Evolutionary conservation across 1,284 basidiomycete genomes (phyloP).

Genomic region (Lentinula novae-zelandiae): DNA sequence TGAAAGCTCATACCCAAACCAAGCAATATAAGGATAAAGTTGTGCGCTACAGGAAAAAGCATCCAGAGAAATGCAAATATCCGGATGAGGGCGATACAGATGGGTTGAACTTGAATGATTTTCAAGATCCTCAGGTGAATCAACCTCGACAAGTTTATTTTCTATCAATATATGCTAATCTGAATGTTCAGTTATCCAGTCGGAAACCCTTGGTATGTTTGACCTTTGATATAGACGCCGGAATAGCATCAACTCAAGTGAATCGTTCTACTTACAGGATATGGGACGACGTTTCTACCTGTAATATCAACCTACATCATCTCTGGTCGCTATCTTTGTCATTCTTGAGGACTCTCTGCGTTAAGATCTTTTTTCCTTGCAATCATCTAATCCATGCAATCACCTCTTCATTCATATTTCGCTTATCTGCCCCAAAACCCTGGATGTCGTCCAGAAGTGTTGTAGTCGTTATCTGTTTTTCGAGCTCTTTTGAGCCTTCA

Average conservation of each 20-base stretch:
- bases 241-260: no score
- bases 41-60: neutral
- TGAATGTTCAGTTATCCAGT: conserved; percentile 3
- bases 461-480: no score
- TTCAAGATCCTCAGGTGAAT: conserved; percentile 16
- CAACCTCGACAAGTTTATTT: no score
- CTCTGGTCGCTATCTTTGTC: neutral
- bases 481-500: no score
- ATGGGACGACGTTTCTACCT: neutral
- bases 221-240: neutral
- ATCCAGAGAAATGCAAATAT: neutral
- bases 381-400: no score
- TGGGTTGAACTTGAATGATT: conserved; percentile 14
- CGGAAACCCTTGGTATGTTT: conserved; percentile 10
- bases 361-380: neutral
- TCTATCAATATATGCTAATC: neutral
- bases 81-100: conserved; percentile 3
- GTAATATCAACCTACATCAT: neutral
- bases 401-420: no score
- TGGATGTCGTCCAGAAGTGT: no score
- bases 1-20: conserved; percentile 10
- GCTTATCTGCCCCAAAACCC: no score
- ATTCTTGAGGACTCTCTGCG: no score
- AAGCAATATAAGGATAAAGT: conserved; percentile 11
- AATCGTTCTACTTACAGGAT: neutral